phyloP scores from a whole-genome alignment of 192 early-diverging fungal genomes.

The Backusella liffmaniae region DNA sequence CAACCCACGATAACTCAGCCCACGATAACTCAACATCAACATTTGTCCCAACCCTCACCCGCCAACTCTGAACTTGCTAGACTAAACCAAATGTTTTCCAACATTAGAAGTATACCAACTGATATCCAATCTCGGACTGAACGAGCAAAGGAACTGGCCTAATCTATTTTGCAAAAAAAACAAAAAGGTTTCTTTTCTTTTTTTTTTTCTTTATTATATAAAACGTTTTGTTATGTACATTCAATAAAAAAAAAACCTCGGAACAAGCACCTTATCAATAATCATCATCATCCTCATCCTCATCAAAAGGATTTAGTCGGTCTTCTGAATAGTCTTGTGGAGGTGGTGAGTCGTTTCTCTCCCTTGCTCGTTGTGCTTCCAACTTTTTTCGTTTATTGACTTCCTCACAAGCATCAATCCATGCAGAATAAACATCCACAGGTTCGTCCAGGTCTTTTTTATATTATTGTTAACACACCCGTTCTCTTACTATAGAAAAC shows the following conservation, averaged over 20 bases:
- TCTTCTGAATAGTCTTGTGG: constrained; percentile 14
- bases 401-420: constrained; percentile 85
- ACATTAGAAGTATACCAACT: constrained; percentile 3
- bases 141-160: neutral
- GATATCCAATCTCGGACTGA: neutral
- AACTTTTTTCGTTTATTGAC: constrained; percentile 32
- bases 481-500: neutral
- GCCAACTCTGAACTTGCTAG: neutral
- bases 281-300: constrained; percentile 16
- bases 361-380: constrained; percentile 14
- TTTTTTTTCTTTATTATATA: neutral
- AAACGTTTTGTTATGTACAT: neutral
- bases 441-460: constrained; percentile 65
- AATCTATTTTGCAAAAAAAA: too few relatives aligned
- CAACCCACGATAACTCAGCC: neutral
- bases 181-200: neutral
- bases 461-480: neutral
- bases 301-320: constrained; percentile 20
- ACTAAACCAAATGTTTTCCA: neutral
- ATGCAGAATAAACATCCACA: constrained; percentile 88
- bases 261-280: neutral
- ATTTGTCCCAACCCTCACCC: neutral
- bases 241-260: neutral
- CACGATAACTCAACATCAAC: neutral
- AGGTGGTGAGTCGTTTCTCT: constrained; percentile 5